These are phyloP conservation scores for Microdochium trichocladiopsis DNA, from an alignment of 2,329 filamentous ascomycete species.

Conservation along the genomic window DNA sequence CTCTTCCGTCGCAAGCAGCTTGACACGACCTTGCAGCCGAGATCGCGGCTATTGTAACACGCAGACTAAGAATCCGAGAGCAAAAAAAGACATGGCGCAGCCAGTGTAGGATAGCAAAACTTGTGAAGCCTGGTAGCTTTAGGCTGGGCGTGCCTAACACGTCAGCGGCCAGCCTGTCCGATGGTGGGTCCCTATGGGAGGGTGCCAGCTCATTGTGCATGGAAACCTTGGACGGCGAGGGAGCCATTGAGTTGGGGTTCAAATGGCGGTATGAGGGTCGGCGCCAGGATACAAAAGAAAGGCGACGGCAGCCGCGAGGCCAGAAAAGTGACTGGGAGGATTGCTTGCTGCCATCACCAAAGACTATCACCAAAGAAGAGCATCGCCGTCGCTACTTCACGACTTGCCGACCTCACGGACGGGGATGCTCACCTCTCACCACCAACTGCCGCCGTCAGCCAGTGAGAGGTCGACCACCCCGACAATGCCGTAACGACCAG, in stretches of 20 bases:
- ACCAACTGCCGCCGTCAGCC: neutral
- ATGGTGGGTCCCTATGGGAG: slow-evolving; percentile 20
- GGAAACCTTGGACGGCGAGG: slow-evolving; percentile 1
- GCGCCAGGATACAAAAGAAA: neutral
- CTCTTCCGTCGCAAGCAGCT: too few relatives aligned
- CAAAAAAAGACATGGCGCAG: too few relatives aligned
- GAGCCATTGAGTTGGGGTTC: slow-evolving; percentile 14
- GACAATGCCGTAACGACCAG: neutral
- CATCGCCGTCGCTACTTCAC: neutral
- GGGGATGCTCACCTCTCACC: neutral
- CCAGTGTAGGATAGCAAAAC: neutral
- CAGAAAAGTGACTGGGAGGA: neutral
- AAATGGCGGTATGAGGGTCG: slow-evolving; percentile 19
- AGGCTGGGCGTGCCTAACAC: neutral
- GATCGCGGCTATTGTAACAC: too few relatives aligned
- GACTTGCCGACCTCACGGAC: neutral
- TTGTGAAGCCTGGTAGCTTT: neutral
- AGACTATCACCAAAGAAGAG: too few relatives aligned
- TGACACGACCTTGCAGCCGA: too few relatives aligned
- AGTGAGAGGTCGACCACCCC: neutral
- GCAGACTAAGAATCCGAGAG: too few relatives aligned
- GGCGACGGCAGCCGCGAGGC: neutral
- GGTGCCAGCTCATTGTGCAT: slow-evolving; percentile 28
- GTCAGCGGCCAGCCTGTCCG: neutral
- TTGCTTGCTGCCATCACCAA: too few relatives aligned